These are phyloP conservation scores for Pelargonium fulgidum DNA, from an alignment of 441 rosid genomes.

Conservation along the genomic window DNA sequence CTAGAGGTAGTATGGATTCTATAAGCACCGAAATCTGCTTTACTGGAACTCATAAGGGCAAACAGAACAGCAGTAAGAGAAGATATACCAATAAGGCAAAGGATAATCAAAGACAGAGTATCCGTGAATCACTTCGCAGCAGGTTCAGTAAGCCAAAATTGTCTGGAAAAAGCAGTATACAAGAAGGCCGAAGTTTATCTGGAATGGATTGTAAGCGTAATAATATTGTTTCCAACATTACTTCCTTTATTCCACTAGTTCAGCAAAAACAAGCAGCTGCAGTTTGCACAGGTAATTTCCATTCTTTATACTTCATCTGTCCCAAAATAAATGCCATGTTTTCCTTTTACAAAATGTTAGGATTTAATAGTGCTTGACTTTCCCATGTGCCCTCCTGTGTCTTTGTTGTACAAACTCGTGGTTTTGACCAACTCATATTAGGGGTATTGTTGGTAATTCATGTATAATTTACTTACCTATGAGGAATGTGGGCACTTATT, in stretches of 20 bases:
- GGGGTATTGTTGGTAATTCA: no score
- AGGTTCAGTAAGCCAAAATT: constrained; percentile 54
- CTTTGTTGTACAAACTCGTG: no score
- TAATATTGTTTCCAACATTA: constrained; percentile 70
- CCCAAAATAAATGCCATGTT: no score
- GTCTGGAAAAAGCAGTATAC: constrained; percentile 43
- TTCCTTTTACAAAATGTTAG: no score
- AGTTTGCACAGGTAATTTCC: constrained; percentile 48
- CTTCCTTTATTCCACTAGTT: constrained; percentile 79
- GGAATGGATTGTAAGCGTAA: constrained; percentile 45
- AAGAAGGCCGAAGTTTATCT: constrained; percentile 35
- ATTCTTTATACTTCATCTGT: neutral
- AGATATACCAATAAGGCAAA: constrained; percentile 39
- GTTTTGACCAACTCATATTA: no score
- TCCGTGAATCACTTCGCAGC: constrained; percentile 35
- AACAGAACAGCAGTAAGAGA: constrained; percentile 44
- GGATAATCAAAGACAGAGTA: constrained; percentile 40
- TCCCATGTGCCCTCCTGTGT: no score
- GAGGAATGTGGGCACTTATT: no score
- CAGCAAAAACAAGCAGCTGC: constrained; percentile 69
- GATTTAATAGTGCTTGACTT: no score
- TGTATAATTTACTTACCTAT: no score
- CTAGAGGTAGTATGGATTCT: constrained; percentile 61
- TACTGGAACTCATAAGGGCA: constrained; percentile 38
- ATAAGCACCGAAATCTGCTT: constrained; percentile 45